phyloP scores from a whole-genome alignment of 1,284 basidiomycete species.

The Microbotryum lychnidis-dioicae region DNA sequence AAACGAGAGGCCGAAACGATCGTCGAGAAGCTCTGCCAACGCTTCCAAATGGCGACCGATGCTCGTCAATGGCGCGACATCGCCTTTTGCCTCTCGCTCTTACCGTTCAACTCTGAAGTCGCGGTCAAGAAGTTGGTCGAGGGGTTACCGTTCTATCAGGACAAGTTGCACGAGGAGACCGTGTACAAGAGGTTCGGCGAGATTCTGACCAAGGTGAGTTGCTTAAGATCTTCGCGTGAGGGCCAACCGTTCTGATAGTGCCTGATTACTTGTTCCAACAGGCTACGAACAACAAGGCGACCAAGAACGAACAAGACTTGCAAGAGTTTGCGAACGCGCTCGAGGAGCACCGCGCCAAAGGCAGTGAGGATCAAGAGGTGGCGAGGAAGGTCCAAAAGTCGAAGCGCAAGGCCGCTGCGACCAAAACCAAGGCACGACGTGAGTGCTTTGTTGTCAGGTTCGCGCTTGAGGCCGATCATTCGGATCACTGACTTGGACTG shows the following conservation, averaged over 20 bases:
- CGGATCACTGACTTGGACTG: neutral
- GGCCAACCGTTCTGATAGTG: neutral
- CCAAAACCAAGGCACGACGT: neutral
- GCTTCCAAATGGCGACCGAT: constrained; percentile 81
- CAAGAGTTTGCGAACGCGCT: constrained; percentile 76
- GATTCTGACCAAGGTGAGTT: constrained; percentile 64
- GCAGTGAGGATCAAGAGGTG: constrained; percentile 80
- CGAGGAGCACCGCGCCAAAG: constrained; percentile 70
- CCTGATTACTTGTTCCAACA: constrained; percentile 33
- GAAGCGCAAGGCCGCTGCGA: constrained; percentile 13
- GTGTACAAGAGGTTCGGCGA: constrained; percentile 82
- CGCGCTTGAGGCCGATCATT: neutral
- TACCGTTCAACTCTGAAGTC: constrained; percentile 94
- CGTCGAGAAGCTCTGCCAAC: constrained; percentile 88
- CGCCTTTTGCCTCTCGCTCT: constrained; percentile 83
- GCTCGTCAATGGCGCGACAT: constrained; percentile 96
- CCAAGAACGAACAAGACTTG: constrained; percentile 73
- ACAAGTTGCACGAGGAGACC: constrained; percentile 81
- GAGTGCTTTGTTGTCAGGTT: neutral
- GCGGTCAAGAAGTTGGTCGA: constrained; percentile 95
- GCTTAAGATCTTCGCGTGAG: no score
- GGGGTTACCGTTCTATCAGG: constrained; percentile 76
- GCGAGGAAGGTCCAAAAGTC: constrained; percentile 66
- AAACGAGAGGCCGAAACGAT: constrained; percentile 85
- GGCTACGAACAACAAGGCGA: constrained; percentile 76